Conservation (phyloP, 2,329 filamentous ascomycete genomes). For the Amphichorda felina region DNA sequence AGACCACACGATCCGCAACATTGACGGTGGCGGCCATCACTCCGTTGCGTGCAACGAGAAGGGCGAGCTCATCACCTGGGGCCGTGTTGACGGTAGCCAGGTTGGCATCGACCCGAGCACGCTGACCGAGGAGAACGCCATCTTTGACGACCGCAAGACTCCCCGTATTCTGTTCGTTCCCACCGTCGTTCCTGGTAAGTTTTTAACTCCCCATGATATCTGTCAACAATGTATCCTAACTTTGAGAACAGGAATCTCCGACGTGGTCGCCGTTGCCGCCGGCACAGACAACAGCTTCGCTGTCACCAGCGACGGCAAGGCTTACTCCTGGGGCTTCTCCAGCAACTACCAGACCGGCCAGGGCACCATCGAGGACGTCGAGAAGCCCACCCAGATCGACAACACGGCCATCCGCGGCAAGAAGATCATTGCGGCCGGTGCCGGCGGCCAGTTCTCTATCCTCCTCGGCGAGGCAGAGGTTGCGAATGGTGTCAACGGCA, state of each 20-base stretch:
- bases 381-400: constrained; percentile 66
- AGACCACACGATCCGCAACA: constrained; percentile 49
- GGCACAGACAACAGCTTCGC: constrained; percentile 66
- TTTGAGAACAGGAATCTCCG: constrained; percentile 28
- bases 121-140: constrained; percentile 36
- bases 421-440: constrained; percentile 66
- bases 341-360: constrained; percentile 71
- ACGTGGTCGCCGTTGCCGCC: constrained; percentile 43
- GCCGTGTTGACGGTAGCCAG: constrained; percentile 40
- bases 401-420: constrained; percentile 72
- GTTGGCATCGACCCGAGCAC: constrained; percentile 45
- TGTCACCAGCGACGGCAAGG: constrained; percentile 57
- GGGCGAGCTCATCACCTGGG: constrained; percentile 49
- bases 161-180: constrained; percentile 50
- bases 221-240: too few relatives aligned
- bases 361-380: constrained; percentile 67
- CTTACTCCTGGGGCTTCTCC: constrained; percentile 72
- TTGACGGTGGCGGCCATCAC: constrained; percentile 66
- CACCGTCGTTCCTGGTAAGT: constrained; percentile 30
- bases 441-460: constrained; percentile 76
- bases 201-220: background rate
- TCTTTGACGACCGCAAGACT: constrained; percentile 48
- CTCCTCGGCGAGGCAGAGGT: constrained; percentile 33
- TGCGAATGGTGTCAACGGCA: constrained; percentile 4
- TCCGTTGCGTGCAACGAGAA: constrained; percentile 50